These are phyloP conservation scores for Taiwanofungus camphoratus DNA, from an alignment of 1,284 basidiomycete species.

Conservation along the genomic window DNA sequence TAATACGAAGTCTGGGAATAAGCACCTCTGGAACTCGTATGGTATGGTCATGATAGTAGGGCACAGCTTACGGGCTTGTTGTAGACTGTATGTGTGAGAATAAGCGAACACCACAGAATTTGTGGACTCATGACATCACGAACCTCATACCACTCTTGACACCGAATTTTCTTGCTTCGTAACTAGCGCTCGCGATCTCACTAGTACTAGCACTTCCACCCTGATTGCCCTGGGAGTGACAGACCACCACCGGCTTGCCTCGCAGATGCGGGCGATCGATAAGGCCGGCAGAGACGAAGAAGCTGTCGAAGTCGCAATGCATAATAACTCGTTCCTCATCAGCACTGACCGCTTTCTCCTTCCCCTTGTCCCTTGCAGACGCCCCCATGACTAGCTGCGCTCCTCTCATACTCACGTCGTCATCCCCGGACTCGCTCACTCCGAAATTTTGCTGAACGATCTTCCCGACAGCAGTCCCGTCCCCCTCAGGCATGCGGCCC, in stretches of 20 bases:
- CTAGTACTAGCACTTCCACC: constrained; percentile 76
- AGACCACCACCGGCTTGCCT: constrained; percentile 90
- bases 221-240: constrained; percentile 79
- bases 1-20: background rate
- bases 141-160: constrained; percentile 94
- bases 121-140: constrained; percentile 13
- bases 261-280: constrained; percentile 71
- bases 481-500: constrained; percentile 21
- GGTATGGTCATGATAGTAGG: constrained; percentile 77
- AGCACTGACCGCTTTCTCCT: constrained; percentile 40
- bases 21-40: constrained; percentile 82
- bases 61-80: constrained; percentile 80
- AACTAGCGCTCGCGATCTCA: constrained; percentile 93
- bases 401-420: constrained; percentile 54
- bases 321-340: constrained; percentile 67
- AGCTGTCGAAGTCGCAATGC: constrained; percentile 97
- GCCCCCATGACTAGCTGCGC: constrained; percentile 44
- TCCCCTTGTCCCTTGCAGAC: constrained; percentile 45
- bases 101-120: background rate
- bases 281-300: constrained; percentile 92
- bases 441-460: constrained; percentile 23
- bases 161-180: constrained; percentile 86
- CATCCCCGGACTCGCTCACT: constrained; percentile 15
- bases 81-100: constrained; percentile 45
- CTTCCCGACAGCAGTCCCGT: constrained; percentile 20